phyloP scores from a whole-genome alignment of 2,329 filamentous ascomycete genomes.

The Alternaria infectoria region DNA sequence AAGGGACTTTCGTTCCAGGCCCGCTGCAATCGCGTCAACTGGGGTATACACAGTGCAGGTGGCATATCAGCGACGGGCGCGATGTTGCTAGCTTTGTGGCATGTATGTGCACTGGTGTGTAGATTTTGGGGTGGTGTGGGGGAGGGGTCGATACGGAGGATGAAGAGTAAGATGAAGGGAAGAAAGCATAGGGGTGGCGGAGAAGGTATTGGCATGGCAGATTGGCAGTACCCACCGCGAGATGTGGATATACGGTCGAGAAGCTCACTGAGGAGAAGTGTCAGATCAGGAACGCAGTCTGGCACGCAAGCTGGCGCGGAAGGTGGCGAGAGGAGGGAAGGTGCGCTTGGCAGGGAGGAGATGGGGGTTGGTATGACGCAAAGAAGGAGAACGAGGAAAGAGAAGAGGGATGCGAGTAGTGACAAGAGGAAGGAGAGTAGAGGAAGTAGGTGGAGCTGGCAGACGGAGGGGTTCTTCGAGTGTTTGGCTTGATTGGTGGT shows the following conservation, averaged over 20 bases:
- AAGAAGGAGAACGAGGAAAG: not conserved
- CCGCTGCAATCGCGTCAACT: constrained; percentile 4
- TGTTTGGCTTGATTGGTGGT: not conserved
- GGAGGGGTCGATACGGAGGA: rapidly evolving
- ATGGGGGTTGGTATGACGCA: not conserved
- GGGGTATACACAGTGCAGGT: constrained; percentile 2
- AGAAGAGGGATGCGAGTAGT: not conserved
- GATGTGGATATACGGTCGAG: not conserved
- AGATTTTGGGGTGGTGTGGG: not conserved
- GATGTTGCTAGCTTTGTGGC: not conserved
- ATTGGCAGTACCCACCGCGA: not conserved
- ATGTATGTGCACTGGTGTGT: not conserved
- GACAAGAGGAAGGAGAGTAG: not conserved
- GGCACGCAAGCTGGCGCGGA: not conserved
- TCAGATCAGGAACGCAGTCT: not conserved
- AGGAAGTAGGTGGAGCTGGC: not conserved
- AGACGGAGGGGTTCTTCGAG: not conserved
- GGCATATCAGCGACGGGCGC: constrained; percentile 4
- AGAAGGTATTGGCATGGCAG: not conserved
- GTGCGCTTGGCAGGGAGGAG: not conserved
- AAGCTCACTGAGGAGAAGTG: not conserved
- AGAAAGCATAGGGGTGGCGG: not conserved
- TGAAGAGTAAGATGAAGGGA: not conserved
- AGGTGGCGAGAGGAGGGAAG: not conserved
- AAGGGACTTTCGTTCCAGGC: not conserved